These are phyloP conservation scores for Rutstroemia sydowiana DNA, from an alignment of 2,329 filamentous ascomycete species.

Conservation along the genomic window DNA sequence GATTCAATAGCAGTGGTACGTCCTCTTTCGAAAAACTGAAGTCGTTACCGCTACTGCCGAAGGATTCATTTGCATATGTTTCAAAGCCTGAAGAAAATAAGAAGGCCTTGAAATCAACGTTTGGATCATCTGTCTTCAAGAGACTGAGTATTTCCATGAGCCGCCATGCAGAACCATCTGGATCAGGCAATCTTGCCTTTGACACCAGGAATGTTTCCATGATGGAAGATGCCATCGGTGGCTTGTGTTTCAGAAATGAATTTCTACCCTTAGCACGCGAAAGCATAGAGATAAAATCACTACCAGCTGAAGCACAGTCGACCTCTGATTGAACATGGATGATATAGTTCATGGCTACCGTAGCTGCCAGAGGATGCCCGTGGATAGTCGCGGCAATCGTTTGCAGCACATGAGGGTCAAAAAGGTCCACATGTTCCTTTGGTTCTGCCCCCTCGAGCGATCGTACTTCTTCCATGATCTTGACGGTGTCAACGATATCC, in stretches of 20 bases:
- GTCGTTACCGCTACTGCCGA: neutral
- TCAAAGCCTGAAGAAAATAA: neutral
- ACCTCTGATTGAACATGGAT: neutral
- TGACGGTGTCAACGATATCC: too few species aligned
- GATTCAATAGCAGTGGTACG: neutral
- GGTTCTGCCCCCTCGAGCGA: too few species aligned
- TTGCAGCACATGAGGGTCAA: neutral
- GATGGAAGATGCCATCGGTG: neutral
- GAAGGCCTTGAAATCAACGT: neutral
- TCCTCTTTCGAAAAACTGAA: neutral
- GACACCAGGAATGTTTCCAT: slow-evolving; percentile 2
- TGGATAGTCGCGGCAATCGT: neutral
- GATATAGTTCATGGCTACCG: slow-evolving; percentile 2
- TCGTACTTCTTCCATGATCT: too few species aligned
- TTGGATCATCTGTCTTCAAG: neutral
- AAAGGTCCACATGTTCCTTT: too few species aligned
- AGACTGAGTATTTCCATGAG: neutral
- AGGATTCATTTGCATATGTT: neutral
- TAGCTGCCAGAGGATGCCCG: neutral
- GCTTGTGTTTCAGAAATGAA: neutral
- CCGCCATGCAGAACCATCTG: neutral
- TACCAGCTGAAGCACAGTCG: neutral
- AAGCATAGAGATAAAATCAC: neutral
- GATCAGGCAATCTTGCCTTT: neutral
- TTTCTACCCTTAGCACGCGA: neutral